Evolutionary conservation across 768 basidiomycete species (phyloP), one percentile per base, ranked within the genome.

Genomic region (Heimioporus sp.): DNA sequence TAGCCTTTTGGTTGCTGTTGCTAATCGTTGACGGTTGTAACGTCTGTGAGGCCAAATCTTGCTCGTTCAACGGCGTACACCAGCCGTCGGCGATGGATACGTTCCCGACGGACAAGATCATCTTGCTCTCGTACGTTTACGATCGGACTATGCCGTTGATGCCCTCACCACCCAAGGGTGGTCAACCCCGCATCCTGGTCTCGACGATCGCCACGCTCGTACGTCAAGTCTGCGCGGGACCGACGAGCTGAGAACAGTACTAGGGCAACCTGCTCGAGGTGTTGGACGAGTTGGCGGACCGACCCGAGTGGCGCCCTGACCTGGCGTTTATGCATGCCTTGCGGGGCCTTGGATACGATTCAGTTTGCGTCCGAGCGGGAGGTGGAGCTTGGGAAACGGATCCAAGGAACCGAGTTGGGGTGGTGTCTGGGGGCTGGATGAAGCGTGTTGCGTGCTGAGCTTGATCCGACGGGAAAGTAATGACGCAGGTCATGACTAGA

Each of bases 111-210:
- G 96, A 96, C 52, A 86, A 85, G 63, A 79, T 96, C 55, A 81
- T 96, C 24, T 82, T 96, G n/a, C 79, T 99, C 2, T 97, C 94
- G 21, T 99, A 98, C 78, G 98, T 98, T 74, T 97, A 93, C 73
- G 97, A 98, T 76, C 90, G 97, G 35, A 78, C 95, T 51, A 72
- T 77, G 24, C 96, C 94, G 0, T 81, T 99, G n/a, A n/a, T n/a
- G n/a, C n/a, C n/a, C n/a, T n/a, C n/a, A n/a, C n/a, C n/a, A n/a
- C n/a, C n/a, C 28, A 36, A n/a, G 16, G 71, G 65, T 20, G 8
- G 46, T 49, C 53, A 70, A 61, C 43, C 61, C 28, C 55, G 46
- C 19, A 54, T 85, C 40, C 76, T 76, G 1, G 72, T 93, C 11
- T 73, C 79, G 37, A 78, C 78, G n/a, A 71, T 95, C 62, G 78